phyloP scores from a whole-genome alignment of 768 basidiomycete genomes.

The Pholiota conissans region DNA sequence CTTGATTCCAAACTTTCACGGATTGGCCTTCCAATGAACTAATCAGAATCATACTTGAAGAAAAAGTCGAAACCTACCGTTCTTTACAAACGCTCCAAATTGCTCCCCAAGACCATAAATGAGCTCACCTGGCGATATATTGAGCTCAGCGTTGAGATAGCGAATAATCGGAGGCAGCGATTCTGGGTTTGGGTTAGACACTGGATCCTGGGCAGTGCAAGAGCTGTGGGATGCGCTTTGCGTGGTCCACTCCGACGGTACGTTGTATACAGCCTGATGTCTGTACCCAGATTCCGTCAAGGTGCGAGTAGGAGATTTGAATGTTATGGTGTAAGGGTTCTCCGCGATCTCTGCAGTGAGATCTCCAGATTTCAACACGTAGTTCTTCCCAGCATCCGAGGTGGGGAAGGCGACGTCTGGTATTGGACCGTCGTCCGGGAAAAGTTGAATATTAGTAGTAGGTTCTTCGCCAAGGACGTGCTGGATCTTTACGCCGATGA shows the following conservation, averaged over 20 bases:
- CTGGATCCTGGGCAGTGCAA: slow-evolving; percentile 55
- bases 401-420: slow-evolving; percentile 40
- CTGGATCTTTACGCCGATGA: slow-evolving; percentile 56
- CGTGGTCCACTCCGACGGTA: slow-evolving; percentile 54
- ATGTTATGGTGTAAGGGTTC: slow-evolving; percentile 63
- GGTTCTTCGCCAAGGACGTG: slow-evolving; percentile 48
- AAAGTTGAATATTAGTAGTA: slow-evolving; percentile 53
- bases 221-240: slow-evolving; percentile 53
- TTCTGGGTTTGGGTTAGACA: slow-evolving; percentile 54
- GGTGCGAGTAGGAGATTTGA: slow-evolving; percentile 47
- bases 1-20: slow-evolving; percentile 71
- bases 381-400: slow-evolving; percentile 20
- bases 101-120: slow-evolving; percentile 78
- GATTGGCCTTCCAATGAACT: slow-evolving; percentile 42
- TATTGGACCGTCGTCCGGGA: slow-evolving; percentile 57
- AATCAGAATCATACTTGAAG: slow-evolving; percentile 12
- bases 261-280: slow-evolving; percentile 56
- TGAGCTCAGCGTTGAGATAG: slow-evolving; percentile 60
- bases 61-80: slow-evolving; percentile 45
- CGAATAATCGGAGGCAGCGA: slow-evolving; percentile 41
- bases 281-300: slow-evolving; percentile 53
- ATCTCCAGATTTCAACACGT: slow-evolving; percentile 44
- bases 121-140: slow-evolving; percentile 66
- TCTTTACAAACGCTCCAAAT: slow-evolving; percentile 75
- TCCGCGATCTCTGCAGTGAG: slow-evolving; percentile 56